Evolutionary conservation across 306 rosid species (phyloP).

Genomic region (Prunus kanzakura): DNA sequence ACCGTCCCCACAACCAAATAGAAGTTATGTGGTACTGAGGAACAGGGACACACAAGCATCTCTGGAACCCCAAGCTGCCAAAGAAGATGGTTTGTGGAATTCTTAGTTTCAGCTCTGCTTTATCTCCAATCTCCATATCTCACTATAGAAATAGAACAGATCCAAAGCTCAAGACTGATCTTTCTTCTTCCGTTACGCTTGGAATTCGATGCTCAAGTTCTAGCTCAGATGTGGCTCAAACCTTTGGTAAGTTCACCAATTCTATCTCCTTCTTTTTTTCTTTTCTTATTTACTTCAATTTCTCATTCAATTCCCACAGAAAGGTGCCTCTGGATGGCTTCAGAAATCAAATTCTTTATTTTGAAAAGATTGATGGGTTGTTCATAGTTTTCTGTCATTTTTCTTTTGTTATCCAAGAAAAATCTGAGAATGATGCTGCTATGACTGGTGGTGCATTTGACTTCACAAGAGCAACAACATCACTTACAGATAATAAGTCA

Average conservation of each 20-base stretch:
- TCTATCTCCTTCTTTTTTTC: too few species aligned
- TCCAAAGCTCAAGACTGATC: conserved; percentile 1
- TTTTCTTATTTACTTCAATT: too few species aligned
- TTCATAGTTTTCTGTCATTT: too few species aligned
- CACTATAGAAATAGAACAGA: background rate
- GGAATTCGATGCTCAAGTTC: conserved; percentile 26
- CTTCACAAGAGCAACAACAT: conserved; percentile 55
- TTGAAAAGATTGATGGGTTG: too few species aligned
- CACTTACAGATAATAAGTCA: conserved; percentile 43
- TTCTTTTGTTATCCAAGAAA: conserved; percentile 27
- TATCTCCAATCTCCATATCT: conserved; percentile 17
- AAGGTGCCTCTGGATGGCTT: too few species aligned
- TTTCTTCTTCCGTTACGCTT: background rate
- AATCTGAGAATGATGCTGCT: conserved; percentile 31
- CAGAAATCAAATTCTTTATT: too few species aligned
- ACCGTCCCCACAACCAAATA: background rate
- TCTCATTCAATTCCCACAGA: too few species aligned
- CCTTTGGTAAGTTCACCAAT: conserved; percentile 21
- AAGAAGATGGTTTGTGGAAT: conserved; percentile 28
- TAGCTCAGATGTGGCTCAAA: conserved; percentile 12
- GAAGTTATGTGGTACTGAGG: too few species aligned
- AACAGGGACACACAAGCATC: too few species aligned
- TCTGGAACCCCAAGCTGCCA: background rate
- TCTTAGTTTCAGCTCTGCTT: conserved; percentile 10
- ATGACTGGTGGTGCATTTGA: conserved; percentile 72